Evolutionary conservation across 106 monocot genomes (phyloP).

Genomic region (Chionographis japonica): DNA sequence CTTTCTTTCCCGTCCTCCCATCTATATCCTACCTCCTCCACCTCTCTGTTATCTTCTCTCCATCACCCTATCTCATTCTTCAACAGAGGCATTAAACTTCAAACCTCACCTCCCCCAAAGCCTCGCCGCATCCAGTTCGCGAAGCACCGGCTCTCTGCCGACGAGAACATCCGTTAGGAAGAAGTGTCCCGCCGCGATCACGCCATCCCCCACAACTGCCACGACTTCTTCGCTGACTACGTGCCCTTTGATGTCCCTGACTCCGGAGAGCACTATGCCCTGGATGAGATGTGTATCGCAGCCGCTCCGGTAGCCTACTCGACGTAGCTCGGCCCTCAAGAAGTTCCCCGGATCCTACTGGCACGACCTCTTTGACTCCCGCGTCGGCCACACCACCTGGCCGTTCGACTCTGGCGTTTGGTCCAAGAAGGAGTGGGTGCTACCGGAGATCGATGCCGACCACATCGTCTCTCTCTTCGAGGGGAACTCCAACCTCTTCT

Average conservation of each 20-base stretch:
- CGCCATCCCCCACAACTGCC: conserved; percentile 7
- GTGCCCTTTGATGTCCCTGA: conserved; percentile 20
- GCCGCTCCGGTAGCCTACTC: conserved; percentile 1
- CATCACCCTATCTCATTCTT: background rate
- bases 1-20: background rate
- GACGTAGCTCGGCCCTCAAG: background rate
- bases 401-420: conserved; percentile 4
- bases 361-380: background rate
- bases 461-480: background rate
- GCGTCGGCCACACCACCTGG: conserved; percentile 1
- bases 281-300: conserved; percentile 10
- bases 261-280: conserved; percentile 28
- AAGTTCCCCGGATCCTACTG: background rate
- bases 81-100: background rate
- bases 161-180: conserved; percentile 36
- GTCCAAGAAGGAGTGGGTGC: conserved; percentile 18
- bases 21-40: background rate
- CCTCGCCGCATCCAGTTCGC: background rate
- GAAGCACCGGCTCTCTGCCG: conserved; percentile 22
- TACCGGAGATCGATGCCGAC: background rate
- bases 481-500: conserved; percentile 12
- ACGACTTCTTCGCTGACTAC: conserved; percentile 28
- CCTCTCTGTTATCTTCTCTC: background rate
- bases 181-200: conserved; percentile 21
- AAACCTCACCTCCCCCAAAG: background rate